Evolutionary conservation across 495 filamentous ascomycete genomes (phyloP).

Genomic region (Xylaria cubensis): DNA sequence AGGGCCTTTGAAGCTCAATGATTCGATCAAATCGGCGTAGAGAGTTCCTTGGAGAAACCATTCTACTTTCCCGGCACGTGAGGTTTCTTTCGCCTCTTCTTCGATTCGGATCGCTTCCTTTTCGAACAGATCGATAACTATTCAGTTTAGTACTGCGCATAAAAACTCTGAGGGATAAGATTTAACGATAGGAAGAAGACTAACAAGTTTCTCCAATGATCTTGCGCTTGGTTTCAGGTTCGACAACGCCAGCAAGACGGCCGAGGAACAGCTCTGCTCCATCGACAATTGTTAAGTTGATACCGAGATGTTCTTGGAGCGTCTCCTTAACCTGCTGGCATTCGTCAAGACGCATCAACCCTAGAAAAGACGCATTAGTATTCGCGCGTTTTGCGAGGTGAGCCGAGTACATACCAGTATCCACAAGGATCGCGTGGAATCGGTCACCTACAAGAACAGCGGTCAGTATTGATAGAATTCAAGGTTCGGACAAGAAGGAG

Average conservation of each 20-base stretch:
- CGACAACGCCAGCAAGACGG: conserved; percentile 73
- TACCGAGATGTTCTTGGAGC: conserved; percentile 77
- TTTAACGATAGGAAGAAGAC: conserved; percentile 9
- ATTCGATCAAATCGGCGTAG: conserved; percentile 83
- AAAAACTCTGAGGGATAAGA: neutral
- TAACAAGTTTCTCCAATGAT: conserved; percentile 76
- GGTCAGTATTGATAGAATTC: neutral
- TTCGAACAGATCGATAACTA: conserved; percentile 88
- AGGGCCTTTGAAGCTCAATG: conserved; percentile 82
- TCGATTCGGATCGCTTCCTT: conserved; percentile 79
- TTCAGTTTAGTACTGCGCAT: conserved; percentile 22
- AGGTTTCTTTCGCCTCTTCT: conserved; percentile 64
- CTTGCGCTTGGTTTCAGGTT: conserved; percentile 93
- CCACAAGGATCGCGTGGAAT: conserved; percentile 87
- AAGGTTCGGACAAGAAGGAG: neutral
- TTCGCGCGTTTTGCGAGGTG: neutral
- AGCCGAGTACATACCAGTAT: conserved; percentile 59
- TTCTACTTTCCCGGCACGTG: conserved; percentile 71
- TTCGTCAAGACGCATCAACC: conserved; percentile 82
- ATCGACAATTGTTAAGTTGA: conserved; percentile 89
- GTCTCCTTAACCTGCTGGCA: conserved; percentile 78
- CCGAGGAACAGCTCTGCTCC: conserved; percentile 76
- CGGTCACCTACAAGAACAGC: conserved; percentile 63
- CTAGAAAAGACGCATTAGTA: conserved; percentile 21
- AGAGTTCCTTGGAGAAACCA: conserved; percentile 87